phyloP scores from a whole-genome alignment of 768 basidiomycete genomes.

The Boletus sp. region DNA sequence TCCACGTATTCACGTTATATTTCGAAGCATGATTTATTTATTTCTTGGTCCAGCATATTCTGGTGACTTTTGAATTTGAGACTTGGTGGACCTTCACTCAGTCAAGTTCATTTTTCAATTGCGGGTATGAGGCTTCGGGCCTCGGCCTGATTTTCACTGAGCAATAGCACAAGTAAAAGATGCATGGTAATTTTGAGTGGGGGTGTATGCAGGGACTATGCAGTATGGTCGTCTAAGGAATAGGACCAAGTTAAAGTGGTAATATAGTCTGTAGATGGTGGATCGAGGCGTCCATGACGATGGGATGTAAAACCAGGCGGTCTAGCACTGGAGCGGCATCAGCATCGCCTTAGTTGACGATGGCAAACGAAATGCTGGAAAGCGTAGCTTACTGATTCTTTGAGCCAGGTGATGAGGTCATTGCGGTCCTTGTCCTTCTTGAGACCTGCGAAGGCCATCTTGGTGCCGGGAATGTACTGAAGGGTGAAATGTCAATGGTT shows the following conservation, averaged over 20 bases:
- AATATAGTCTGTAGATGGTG: conserved; percentile 24
- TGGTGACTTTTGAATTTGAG: not conserved
- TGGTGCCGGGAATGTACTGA: conserved; percentile 93
- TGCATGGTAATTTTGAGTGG: conserved; percentile 30
- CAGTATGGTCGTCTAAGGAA: conserved; percentile 35
- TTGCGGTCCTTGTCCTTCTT: conserved; percentile 99
- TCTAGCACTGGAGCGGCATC: conserved; percentile 9
- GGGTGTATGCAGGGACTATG: conserved; percentile 24
- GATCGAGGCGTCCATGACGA: conserved; percentile 9
- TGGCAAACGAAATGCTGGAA: not conserved
- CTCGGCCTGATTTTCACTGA: not conserved
- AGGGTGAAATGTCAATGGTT: not conserved
- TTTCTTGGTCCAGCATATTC: not conserved
- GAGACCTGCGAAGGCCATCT: conserved; percentile 98
- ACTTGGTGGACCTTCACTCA: not conserved
- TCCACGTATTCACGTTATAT: not conserved
- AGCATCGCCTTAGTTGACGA: not conserved
- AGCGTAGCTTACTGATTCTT: conserved; percentile 57
- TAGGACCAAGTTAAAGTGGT: conserved; percentile 28
- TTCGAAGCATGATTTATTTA: conserved; percentile 3
- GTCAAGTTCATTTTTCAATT: not conserved
- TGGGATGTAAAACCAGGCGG: conserved; percentile 26
- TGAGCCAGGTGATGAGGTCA: conserved; percentile 86
- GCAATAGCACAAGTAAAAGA: not conserved
- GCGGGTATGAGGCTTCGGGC: not conserved